Base-by-base conservation (phyloP, 768 basidiomycete genomes). In the Gelatoporia subvermispora region DNA sequence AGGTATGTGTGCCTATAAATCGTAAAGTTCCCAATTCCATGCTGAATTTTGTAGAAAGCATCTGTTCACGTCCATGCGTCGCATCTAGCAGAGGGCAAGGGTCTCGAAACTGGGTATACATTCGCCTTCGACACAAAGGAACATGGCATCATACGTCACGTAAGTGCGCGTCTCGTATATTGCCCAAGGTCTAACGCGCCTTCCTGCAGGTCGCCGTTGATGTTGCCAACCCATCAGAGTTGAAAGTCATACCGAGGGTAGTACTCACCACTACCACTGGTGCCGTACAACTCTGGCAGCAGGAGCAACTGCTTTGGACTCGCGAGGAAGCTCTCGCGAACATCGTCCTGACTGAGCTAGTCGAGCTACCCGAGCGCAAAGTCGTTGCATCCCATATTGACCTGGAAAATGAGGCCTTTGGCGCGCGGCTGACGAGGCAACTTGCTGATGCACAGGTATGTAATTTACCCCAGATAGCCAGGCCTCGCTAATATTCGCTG, bases 321-420 rank as follows among this genome's bases (percentile, higher is more conserved):
- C 75, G 93, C 41, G 93, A 95, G 60, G 93, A 97, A 61, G 75
- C 79, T 1, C 72, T 95, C 9, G 71, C 88, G 0, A 72, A 78
- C 2, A 74, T 89, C 42, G 66, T 73, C 20, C 74, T 76, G 0
- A 82, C 84, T 1, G 78, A 82, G 44, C 81, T 93, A 48, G 77
- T 93, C 18, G 88, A 92, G 55, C 74, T 95, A 15, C 89, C 89
- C 0, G 87, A 89, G 63, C 58, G 65, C 35, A 68, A 73, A 51
- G 59, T 67, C 11, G 65, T 65, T 45, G 63, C 63, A n/a, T 56
- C 65, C 11, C 65, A 65, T 8, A 51, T 69, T 16, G 65, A 52
- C 16, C 52, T 61, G 23, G 65, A 62, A 45, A 60, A 62, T 1
- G 84, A 87, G 60, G 64, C 68, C 1, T 81, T 84, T 58, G 45